phyloP scores from a whole-genome alignment of 306 rosid genomes.

The Adenanthera pavonina region DNA sequence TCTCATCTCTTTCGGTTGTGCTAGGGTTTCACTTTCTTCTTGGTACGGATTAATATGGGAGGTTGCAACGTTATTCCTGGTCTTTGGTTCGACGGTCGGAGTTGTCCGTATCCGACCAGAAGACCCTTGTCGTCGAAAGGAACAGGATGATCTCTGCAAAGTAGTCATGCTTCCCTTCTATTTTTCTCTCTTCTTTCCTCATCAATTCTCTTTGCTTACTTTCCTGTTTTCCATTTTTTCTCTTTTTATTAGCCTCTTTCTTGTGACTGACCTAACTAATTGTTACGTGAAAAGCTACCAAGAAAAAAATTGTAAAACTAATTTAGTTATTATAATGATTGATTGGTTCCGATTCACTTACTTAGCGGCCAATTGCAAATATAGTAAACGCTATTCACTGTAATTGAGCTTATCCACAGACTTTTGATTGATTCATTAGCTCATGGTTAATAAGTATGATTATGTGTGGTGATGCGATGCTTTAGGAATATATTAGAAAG shows the following conservation, averaged over 20 bases:
- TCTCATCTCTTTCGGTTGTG: neutral
- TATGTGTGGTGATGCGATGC: neutral
- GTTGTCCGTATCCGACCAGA: neutral
- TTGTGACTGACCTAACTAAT: neutral
- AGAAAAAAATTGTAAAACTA: neutral
- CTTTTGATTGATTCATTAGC: neutral
- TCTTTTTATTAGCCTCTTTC: neutral
- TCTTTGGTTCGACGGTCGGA: neutral
- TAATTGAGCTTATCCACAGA: neutral
- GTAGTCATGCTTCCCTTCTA: neutral
- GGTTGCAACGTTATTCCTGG: neutral
- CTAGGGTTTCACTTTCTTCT: neutral
- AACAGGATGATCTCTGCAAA: slow-evolving; percentile 11
- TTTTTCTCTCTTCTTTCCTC: neutral
- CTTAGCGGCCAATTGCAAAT: neutral
- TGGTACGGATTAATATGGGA: neutral
- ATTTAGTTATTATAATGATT: neutral
- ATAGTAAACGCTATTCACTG: neutral
- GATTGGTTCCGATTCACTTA: neutral
- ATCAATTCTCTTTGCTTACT: neutral
- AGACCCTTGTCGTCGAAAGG: slow-evolving; percentile 22
- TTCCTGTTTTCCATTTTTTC: neutral
- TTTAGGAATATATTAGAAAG: neutral
- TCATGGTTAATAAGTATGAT: neutral
- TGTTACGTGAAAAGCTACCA: neutral